These are phyloP conservation scores for Licmophora abbreviata DNA, from an alignment of 108 stramenopile species.

Conservation along the genomic window DNA sequence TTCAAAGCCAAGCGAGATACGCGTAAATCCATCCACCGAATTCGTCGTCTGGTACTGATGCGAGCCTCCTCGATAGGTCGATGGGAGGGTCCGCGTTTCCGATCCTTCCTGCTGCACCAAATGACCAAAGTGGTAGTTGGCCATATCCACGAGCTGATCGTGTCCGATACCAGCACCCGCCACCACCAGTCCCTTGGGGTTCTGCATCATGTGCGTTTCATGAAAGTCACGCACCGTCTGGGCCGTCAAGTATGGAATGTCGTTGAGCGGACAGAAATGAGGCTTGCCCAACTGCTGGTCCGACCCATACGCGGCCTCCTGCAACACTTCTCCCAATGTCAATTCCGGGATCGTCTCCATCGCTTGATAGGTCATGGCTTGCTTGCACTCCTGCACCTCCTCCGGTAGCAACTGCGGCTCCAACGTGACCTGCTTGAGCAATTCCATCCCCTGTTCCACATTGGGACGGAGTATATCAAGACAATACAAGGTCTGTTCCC, in stretches of 20 bases:
- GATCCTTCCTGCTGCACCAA: constrained; percentile 23
- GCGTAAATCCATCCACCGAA: constrained; percentile 79
- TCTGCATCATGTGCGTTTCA: constrained; percentile 41
- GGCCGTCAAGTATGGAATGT: constrained; percentile 49
- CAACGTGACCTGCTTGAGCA: constrained; percentile 67
- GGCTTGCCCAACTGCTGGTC: constrained; percentile 80
- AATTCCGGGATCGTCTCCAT: constrained; percentile 72
- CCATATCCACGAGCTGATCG: constrained; percentile 80
- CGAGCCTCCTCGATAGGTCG: constrained; percentile 66
- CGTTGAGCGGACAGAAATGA: constrained; percentile 69
- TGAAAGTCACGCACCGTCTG: constrained; percentile 58
- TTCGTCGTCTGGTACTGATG: constrained; percentile 26
- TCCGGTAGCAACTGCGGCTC: constrained; percentile 36
- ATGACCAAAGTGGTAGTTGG: constrained; percentile 70
- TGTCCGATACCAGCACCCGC: constrained; percentile 93
- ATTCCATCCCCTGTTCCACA: constrained; percentile 60
- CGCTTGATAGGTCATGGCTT: constrained; percentile 70
- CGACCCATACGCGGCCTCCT: constrained; percentile 78
- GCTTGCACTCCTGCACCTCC: constrained; percentile 64
- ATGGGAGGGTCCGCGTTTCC: constrained; percentile 25
- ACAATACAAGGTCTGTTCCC: constrained; percentile 91
- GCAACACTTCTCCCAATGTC: constrained; percentile 77
- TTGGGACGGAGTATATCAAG: constrained; percentile 90
- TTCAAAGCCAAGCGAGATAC: constrained; percentile 87
- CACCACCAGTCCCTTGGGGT: constrained; percentile 77